Evolutionary conservation across 2,329 filamentous ascomycete species (phyloP), one percentile per base, ranked within the genome.

Genomic region (Fusarium poae): DNA sequence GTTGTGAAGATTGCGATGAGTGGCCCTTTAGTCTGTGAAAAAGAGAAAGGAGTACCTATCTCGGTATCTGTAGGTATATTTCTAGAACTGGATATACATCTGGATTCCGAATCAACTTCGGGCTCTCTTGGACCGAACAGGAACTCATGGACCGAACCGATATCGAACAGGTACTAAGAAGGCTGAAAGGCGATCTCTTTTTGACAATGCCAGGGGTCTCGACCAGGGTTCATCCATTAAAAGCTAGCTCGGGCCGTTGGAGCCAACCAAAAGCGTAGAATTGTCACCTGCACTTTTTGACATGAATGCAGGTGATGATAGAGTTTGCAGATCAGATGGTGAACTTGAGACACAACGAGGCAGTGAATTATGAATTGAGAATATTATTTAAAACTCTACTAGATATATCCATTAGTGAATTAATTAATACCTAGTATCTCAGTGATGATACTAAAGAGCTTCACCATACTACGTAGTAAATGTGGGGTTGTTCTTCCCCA

Each of bases 251-350:
- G 62, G 65, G 32, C 67, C 46, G 51, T 63, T 65, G 40, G 58
- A 65, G 52, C 69, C 54, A 62, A 67, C 62, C 66, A 61, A 63
- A 29, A 50, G 39, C 20, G 55, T 30, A n/a, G 30, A 13, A 57
- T 52, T 67, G 30, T 48, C 59, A 62, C 48, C 13, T 44, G 34
- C 32, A 39, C 48, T 51, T 40, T 49, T n/a, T 27, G 34, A 12
- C 7, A 7, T 51, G 30, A 25, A 51, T 40, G 32, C 34, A 21
- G 37, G 48, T 29, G 48, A 51, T 18, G 11, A n/a, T 25, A 49
- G 30, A 43, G 40, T 43, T 27, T 27, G 46, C 32, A 50, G 46
- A 50, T 50, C 46, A 35, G 34, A 12, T 50, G 32, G 29, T n/a
- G 27, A 37, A 25, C 12, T 50, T 20, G 32, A n/a, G 18, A 18